phyloP scores from a whole-genome alignment of 345 rosid species.

The Alliaria petiolata region DNA sequence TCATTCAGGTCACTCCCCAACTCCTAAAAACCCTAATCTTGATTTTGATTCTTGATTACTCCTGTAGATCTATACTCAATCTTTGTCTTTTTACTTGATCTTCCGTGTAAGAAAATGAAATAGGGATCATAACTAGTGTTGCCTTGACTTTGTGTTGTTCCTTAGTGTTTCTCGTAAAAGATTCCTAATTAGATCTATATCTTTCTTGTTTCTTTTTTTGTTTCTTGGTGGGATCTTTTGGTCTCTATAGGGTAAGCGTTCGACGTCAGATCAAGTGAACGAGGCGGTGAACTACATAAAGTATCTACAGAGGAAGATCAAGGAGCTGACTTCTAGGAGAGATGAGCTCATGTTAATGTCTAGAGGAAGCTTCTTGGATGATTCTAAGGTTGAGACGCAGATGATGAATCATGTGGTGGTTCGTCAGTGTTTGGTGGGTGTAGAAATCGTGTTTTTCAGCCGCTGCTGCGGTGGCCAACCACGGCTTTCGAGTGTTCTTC shows the following conservation, averaged over 20 bases:
- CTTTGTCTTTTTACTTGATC: neutral
- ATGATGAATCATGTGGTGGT: conserved; percentile 30
- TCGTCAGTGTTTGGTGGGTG: conserved; percentile 37
- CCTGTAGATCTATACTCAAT: neutral
- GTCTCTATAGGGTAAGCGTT: conserved; percentile 65
- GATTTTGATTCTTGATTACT: neutral
- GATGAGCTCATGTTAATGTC: conserved; percentile 38
- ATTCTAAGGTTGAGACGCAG: neutral
- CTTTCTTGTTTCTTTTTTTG: conserved; percentile 9
- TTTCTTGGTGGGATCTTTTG: conserved; percentile 12
- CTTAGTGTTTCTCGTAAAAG: neutral
- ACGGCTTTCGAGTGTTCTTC: conserved; percentile 47
- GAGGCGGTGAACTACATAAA: conserved; percentile 68
- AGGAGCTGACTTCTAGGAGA: conserved; percentile 42
- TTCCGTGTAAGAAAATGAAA: neutral
- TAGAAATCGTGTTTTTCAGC: conserved; percentile 48
- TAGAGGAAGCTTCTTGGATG: conserved; percentile 19
- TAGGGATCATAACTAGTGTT: neutral
- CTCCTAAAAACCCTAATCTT: conserved; percentile 16
- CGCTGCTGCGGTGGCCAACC: conserved; percentile 26
- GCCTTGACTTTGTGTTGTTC: conserved; percentile 1
- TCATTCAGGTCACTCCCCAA: conserved; percentile 48
- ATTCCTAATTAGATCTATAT: conserved; percentile 5
- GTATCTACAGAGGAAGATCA: conserved; percentile 39
- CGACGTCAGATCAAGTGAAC: conserved; percentile 70